Evolutionary conservation across 495 filamentous ascomycete genomes (phyloP), one percentile per base, ranked within the genome.

Genomic region (Sabuloglossum arenarium): DNA sequence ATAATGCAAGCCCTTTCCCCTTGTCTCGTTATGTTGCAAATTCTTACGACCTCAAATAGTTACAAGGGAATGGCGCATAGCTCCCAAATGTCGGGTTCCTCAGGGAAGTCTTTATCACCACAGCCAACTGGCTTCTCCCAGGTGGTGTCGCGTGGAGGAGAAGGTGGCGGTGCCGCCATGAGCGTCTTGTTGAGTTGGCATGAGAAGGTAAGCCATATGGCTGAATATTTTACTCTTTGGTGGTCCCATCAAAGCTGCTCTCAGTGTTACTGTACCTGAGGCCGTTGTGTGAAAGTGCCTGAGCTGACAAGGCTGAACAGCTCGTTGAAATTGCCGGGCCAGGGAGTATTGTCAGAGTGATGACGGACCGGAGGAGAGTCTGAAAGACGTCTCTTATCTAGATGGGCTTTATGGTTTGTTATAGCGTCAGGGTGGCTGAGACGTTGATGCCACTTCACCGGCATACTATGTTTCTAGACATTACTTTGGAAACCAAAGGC

Each of bases 111-210:
- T 51, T 63, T 86, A 58, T 84, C 84, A 34, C 87, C 88, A 31
- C 87, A 94, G 68, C 70, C 75, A 53, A 94, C 88, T 5, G 86
- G 83, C 63, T 94, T 95, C 70, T 85, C 84, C 60, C 88, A 94
- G 68, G 77, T 89, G 59, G 79, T 82, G 55, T 71, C 71, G 14
- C 73, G 87, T 42, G 74, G 81, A 21, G 78, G 78, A 61, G 86
- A 89, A 58, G 83, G 83, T 56, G 82, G 84, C 60, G 85, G 87
- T 50, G 79, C 86, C 61, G 84, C 82, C 47, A 94, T 94, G 88
- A 94, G 88, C 61, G 88, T 96, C 46, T 64, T 96, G 63, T 70
- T 96, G 60, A 93, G 84, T 65, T 96, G 88, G 88, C 88, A 94
- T 64, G 88, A 96, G 75, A 94, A 93, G 75, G 70, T 72, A 60